Evolutionary conservation across 148 eudicot species (phyloP), one percentile per base, ranked within the genome.

Genomic region (Cornus kousa): DNA sequence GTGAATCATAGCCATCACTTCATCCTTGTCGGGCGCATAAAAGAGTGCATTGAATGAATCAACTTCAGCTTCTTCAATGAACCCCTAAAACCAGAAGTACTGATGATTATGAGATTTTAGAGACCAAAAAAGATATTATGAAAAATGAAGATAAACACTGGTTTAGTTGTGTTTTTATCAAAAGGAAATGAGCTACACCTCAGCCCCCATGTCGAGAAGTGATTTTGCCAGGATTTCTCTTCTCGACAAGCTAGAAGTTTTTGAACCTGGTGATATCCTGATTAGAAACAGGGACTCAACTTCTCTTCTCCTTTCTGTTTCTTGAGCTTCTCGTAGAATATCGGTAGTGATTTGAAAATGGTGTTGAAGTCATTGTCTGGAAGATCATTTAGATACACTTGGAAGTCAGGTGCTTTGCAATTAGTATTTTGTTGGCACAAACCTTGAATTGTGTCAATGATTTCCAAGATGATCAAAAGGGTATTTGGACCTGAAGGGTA

Each of bases 41-140:
- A 76, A n/a, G 0, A 90, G 92, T 67, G 89, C 4, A 77, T 91
- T 83, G 76, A 85, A 85, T 13, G 37, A 66, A 46, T 77, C 84
- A 14, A 83, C 64, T 39, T 83, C 79, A 79, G 77, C 80, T 76
- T 83, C 76, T 64, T 81, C 73, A 40, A 87, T 80, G 8, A 80
- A 22, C 59, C 82, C 85, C 87, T 87, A 72, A 24, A 12, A 67
- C 9, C 69, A 67, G 7, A 35, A 35, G 37, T 35, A 0, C 28
- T 28, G 37, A 35, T 35, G 37, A 35, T 35, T 35, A 1, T 35
- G 37, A 35, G 0, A 35, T 35, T 35, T 35, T 35, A 35, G 37
- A 35, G 3, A 35, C 37, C 37, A 2, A 7, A 11, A 48, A 48
- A 48, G 7, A 48, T 3, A 1, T 28, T 48, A 48, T 48, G 28